Base-by-base conservation (phyloP, 139 green algal species). In the Coccomyxa sp. region DNA sequence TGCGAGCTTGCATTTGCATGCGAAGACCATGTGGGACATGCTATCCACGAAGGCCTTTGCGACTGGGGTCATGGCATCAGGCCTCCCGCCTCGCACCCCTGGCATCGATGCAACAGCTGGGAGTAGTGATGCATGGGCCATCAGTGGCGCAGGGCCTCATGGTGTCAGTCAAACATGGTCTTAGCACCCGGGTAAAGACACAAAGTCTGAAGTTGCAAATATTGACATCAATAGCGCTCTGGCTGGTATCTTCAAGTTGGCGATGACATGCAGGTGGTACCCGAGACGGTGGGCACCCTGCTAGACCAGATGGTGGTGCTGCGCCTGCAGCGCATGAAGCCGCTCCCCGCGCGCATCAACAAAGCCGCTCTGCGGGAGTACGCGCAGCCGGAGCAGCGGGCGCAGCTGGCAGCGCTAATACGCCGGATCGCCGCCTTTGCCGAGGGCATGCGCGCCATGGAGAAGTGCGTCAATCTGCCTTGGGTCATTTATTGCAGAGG, bases 401-500 rank as follows among this genome's bases (percentile, higher is more conserved):
- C 41, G 4, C n/a, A 55, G 14, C n/a, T 55, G 31, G 69, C 70
- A 12, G 34, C 33, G 7, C 40, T 77, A 2, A 31, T 41, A 24
- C 9, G 22, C 0, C 40, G 69, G 40, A 55, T 81, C 16, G 77
- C 77, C 27, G 40, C 40, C 16, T 64, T 77, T n/a, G 68, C 77
- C 7, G n/a, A 76, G 9, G 77, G 77, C 77, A 71, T 81, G 37
- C 69, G 29, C 40, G 39, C 58, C n/a, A 68, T 80, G 38, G 58
- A 80, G 9, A 74, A 58, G 76, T 80, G 76, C 7, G 55, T 8
- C 29, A 29, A 7, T 12, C 10, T 7, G 69, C n/a, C 34, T 31
- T 41, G 31, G 44, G 12, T 58, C 44, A 58, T n/a, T n/a, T n/a
- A n/a, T n/a, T n/a, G n/a, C n/a, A n/a, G n/a, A n/a, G n/a, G n/a